Percentiles rank a stretch among this genome's conserved stretches.
Evolutionary conservation across 768 basidiomycete species (phyloP).

Genomic region (Lactarius akahatsu): DNA sequence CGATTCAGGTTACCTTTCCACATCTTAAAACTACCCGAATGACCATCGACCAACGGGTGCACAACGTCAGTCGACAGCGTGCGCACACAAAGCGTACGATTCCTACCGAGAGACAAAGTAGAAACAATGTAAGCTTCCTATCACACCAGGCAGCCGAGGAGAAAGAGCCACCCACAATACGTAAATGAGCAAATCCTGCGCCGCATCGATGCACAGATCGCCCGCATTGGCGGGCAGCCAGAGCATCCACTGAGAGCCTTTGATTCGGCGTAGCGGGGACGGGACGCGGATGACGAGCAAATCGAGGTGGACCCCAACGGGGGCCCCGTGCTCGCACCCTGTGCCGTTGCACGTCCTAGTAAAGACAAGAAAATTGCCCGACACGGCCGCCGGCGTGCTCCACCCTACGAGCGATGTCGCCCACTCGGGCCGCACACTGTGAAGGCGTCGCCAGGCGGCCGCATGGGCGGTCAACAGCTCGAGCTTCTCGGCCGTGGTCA

Average conservation of each 20-base stretch:
- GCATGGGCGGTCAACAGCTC: constrained; percentile 2
- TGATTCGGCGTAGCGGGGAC: constrained; percentile 5
- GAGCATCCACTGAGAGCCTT: constrained; percentile 15
- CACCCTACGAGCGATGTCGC: constrained; percentile 2
- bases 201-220: constrained; percentile 14
- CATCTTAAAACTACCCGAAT: neutral
- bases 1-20: neutral
- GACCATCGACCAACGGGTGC: constrained; percentile 4
- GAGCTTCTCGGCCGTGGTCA: constrained; percentile 18
- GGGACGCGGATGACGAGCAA: constrained; percentile 18
- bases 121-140: neutral
- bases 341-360: neutral
- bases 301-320: neutral
- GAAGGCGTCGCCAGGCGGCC: constrained; percentile 9
- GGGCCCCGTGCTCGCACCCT: neutral
- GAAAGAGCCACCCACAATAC: constrained; percentile 5
- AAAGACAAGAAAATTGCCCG: constrained; percentile 17
- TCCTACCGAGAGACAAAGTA: neutral
- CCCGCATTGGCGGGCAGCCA: neutral
- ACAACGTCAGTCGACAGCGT: constrained; percentile 8
- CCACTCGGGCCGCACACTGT: neutral
- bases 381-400: constrained; percentile 12
- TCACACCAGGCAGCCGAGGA: neutral
- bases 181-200: constrained; percentile 22
- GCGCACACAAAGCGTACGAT: constrained; percentile 2